These are phyloP conservation scores for Syzygium aromaticum DNA, from an alignment of 345 rosid species.

Conservation along the genomic window DNA sequence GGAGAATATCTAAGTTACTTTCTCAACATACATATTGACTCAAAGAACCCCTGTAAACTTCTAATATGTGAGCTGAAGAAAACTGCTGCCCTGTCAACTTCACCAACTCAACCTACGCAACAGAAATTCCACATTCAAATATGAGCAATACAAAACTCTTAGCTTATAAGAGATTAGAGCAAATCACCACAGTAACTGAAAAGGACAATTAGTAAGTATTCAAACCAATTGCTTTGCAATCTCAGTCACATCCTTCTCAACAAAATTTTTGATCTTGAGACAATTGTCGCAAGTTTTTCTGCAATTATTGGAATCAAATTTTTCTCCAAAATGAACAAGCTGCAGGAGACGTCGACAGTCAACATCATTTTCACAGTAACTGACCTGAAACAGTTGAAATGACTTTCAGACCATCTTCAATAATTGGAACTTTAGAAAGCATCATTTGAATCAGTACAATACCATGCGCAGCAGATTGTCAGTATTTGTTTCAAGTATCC, in stretches of 20 bases:
- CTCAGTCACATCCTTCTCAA: conserved; percentile 84
- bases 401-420: not conserved
- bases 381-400: conserved; percentile 50
- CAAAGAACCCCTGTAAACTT: conserved; percentile 92
- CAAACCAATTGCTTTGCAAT: conserved; percentile 80
- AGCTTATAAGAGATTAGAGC: not conserved
- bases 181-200: not conserved
- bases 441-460: not conserved
- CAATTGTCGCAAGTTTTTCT: conserved; percentile 87
- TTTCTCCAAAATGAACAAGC: conserved; percentile 90
- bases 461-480: conserved; percentile 95
- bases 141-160: not conserved
- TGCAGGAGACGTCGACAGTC: conserved; percentile 92
- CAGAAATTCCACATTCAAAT: not conserved
- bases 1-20: not conserved
- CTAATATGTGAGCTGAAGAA: conserved; percentile 84
- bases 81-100: conserved; percentile 63
- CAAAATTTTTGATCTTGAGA: conserved; percentile 41
- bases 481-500: conserved; percentile 78
- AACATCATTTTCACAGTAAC: conserved; percentile 91
- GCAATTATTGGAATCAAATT: conserved; percentile 68
- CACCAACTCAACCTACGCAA: conserved; percentile 80
- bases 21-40: conserved; percentile 59
- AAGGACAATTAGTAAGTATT: not conserved
- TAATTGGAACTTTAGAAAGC: not conserved